A percentile compares a stretch with the other conserved stretches of the same genome.
phyloP scores from a whole-genome alignment of 1,284 basidiomycete genomes.

The Microstroma glucosiphilum region DNA sequence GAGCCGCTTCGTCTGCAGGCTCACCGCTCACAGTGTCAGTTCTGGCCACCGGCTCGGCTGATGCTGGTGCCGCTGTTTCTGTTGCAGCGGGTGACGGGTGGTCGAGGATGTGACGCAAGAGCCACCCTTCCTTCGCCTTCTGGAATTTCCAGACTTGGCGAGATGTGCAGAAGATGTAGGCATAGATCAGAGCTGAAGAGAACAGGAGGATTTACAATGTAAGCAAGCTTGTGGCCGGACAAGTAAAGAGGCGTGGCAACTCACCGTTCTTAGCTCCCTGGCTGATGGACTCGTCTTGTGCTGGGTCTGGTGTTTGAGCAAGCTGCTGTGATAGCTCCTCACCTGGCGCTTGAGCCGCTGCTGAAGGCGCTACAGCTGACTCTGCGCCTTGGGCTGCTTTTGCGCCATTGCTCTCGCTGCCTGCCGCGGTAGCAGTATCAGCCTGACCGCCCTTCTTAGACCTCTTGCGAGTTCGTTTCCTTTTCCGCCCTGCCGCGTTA shows the following conservation, averaged over 20 bases:
- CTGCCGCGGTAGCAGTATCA: no score
- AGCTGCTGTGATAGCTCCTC: background rate
- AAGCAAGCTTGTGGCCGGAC: background rate
- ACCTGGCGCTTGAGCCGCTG: background rate
- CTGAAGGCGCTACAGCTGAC: background rate
- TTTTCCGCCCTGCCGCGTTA: background rate
- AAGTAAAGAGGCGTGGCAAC: background rate
- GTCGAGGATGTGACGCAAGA: background rate
- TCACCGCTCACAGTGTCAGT: background rate
- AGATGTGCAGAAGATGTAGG: background rate
- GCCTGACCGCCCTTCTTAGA: background rate
- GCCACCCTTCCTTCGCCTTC: constrained; percentile 1
- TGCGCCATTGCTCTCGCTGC: background rate
- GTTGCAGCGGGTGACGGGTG: background rate
- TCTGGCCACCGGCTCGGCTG: no score
- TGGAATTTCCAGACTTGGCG: background rate
- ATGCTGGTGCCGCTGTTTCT: background rate
- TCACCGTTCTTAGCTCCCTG: constrained; percentile 2
- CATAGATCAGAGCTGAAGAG: background rate
- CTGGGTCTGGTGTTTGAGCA: background rate
- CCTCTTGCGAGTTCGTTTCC: background rate
- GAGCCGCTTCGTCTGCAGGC: background rate
- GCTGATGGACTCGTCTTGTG: background rate
- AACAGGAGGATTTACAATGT: background rate
- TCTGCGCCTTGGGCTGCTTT: background rate